Evolutionary conservation across 306 rosid genomes (phyloP).

Genomic region (Lotus japonicus): DNA sequence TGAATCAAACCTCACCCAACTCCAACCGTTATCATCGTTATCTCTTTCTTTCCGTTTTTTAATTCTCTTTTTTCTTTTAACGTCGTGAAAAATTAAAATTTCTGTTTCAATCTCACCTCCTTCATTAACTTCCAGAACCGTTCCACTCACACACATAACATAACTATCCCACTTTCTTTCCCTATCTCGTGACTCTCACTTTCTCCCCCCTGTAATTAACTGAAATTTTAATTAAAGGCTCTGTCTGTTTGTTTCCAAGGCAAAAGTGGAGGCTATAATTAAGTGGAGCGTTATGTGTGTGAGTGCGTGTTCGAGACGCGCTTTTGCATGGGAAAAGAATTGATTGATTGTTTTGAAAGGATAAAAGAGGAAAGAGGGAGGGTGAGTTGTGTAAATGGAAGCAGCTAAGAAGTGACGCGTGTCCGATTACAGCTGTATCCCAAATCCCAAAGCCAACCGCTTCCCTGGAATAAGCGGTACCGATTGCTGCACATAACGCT

Average conservation of each 20-base stretch:
- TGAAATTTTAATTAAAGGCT: too few relatives aligned
- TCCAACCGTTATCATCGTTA: constrained; percentile 69
- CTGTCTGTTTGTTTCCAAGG: background rate
- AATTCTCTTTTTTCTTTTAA: background rate
- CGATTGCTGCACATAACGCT: constrained; percentile 34
- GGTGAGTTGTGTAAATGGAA: constrained; percentile 36
- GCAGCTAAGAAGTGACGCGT: constrained; percentile 66
- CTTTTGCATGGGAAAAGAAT: too few relatives aligned
- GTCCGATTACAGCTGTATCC: constrained; percentile 84
- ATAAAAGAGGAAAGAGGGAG: background rate
- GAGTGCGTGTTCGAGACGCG: constrained; percentile 34
- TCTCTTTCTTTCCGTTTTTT: constrained; percentile 21
- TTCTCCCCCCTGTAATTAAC: too few relatives aligned
- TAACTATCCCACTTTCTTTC: background rate
- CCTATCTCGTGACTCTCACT: background rate
- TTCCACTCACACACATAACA: background rate
- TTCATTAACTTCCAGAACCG: constrained; percentile 39
- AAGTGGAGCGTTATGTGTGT: constrained; percentile 22
- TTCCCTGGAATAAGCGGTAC: constrained; percentile 60
- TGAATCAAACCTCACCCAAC: constrained; percentile 32
- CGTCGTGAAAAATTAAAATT: constrained; percentile 25
- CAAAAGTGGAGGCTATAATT: background rate
- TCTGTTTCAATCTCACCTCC: too few relatives aligned
- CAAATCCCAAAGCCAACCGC: constrained; percentile 64
- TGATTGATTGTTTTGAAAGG: background rate